Conservation (phyloP, 345 rosid genomes). For the Populus davidiana region DNA sequence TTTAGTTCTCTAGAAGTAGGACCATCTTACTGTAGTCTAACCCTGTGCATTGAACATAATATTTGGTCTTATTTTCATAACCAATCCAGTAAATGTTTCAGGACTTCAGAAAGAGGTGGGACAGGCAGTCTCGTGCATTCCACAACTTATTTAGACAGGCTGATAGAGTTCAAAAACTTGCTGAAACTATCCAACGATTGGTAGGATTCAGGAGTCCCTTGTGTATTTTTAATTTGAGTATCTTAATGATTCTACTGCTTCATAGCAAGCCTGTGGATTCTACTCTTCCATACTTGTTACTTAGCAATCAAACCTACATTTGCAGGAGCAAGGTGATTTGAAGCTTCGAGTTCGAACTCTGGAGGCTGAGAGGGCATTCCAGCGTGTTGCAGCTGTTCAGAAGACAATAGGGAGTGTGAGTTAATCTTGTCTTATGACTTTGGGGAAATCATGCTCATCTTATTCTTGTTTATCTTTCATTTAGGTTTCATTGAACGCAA, state of each 20-base stretch:
- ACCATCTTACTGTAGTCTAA: constrained; percentile 15
- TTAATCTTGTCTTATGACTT: constrained; percentile 9
- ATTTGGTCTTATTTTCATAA: neutral
- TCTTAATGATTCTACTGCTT: neutral
- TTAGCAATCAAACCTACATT: constrained; percentile 10
- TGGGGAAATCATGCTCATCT: neutral
- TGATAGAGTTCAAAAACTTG: constrained; percentile 89
- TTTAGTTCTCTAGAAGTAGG: constrained; percentile 3
- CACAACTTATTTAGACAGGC: constrained; percentile 95
- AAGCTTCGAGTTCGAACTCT: constrained; percentile 90
- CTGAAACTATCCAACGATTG: constrained; percentile 75
- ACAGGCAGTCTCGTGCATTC: constrained; percentile 89
- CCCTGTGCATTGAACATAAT: neutral
- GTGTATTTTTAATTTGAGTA: neutral
- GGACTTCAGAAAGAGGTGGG: constrained; percentile 93
- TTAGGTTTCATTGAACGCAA: neutral
- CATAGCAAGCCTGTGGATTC: neutral
- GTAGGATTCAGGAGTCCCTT: constrained; percentile 35
- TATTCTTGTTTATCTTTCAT: neutral
- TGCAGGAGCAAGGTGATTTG: constrained; percentile 97
- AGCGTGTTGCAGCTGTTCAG: constrained; percentile 92
- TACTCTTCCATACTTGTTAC: neutral
- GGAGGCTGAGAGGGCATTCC: constrained; percentile 94
- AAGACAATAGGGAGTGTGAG: constrained; percentile 92
- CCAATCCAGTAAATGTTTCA: constrained; percentile 33